Conservation (phyloP, 345 rosid genomes). For the Limnanthes douglasii region DNA sequence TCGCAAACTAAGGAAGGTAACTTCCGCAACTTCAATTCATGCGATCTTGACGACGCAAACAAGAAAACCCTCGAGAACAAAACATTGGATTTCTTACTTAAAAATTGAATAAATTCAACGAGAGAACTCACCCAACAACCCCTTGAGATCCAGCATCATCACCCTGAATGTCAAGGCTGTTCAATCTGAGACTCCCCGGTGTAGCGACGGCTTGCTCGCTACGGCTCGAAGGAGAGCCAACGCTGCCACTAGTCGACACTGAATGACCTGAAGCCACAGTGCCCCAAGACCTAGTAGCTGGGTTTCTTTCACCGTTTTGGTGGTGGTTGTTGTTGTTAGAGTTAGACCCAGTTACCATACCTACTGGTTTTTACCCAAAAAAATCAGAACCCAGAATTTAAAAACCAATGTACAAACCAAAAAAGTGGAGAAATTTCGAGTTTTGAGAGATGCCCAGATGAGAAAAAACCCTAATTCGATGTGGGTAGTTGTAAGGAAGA, state of each 20-base stretch:
- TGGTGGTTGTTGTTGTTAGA: constrained; percentile 25
- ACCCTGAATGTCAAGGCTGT: constrained; percentile 80
- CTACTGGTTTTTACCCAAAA: constrained; percentile 8
- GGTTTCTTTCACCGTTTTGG: constrained; percentile 40
- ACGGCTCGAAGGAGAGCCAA: constrained; percentile 87
- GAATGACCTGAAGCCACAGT: constrained; percentile 70
- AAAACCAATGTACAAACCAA: constrained; percentile 2
- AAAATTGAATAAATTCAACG: neutral
- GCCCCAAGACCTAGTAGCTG: constrained; percentile 74
- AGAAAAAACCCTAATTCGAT: constrained; percentile 16
- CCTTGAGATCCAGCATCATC: constrained; percentile 89
- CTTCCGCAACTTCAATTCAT: constrained; percentile 1
- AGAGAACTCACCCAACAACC: constrained; percentile 39
- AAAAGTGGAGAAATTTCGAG: constrained; percentile 1
- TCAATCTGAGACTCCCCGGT: constrained; percentile 44
- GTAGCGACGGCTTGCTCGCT: constrained; percentile 66
- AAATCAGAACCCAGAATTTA: constrained; percentile 4
- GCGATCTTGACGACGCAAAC: constrained; percentile 5
- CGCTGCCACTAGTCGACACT: constrained; percentile 81
- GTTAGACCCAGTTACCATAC: constrained; percentile 35
- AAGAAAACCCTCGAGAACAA: constrained; percentile 1
- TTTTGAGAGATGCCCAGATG: constrained; percentile 11
- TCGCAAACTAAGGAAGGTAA: neutral
- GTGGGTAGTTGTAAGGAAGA: constrained; percentile 7
- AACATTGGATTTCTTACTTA: constrained; percentile 7